A percentile compares a stretch with the other conserved stretches of the same genome.
Conservation (phyloP, 1,139 yeast genomes). For the Geotrichum phurueaensis region DNA sequence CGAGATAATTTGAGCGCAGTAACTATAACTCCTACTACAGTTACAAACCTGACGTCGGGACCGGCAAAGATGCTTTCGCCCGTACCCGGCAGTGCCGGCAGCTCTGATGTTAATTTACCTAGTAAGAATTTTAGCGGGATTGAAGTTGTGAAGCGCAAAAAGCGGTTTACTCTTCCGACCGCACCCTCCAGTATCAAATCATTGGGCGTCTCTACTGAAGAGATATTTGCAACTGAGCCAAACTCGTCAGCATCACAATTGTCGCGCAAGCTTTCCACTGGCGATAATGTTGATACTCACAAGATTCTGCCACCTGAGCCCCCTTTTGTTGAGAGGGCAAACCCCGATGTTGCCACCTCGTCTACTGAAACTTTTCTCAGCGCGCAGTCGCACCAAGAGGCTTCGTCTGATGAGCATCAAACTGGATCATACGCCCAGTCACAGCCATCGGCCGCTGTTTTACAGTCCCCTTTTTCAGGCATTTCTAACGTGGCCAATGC, state of each 20-base stretch:
- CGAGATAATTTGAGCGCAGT: background rate
- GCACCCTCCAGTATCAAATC: background rate
- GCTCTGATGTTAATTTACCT: background rate
- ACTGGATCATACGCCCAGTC: conserved; percentile 7
- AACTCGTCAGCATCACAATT: background rate
- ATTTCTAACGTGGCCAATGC: background rate
- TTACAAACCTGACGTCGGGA: background rate
- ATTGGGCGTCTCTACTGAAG: background rate
- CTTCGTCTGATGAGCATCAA: conserved; percentile 8
- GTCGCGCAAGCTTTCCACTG: background rate
- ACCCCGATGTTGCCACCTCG: background rate
- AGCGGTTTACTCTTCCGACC: background rate
- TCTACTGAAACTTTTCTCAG: conserved; percentile 14
- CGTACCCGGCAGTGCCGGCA: background rate
- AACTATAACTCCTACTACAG: background rate
- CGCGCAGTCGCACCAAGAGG: conserved; percentile 3
- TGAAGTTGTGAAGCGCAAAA: background rate
- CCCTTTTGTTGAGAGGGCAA: background rate
- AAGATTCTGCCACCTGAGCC: conserved; percentile 6
- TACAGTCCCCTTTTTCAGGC: conserved; percentile 4
- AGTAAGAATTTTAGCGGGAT: background rate
- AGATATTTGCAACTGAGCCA: background rate
- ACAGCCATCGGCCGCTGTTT: background rate
- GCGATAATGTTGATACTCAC: background rate
- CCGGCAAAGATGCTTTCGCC: background rate